Base-by-base conservation (phyloP, 352 stramenopile species). In the Aphanomyces stellatus region DNA sequence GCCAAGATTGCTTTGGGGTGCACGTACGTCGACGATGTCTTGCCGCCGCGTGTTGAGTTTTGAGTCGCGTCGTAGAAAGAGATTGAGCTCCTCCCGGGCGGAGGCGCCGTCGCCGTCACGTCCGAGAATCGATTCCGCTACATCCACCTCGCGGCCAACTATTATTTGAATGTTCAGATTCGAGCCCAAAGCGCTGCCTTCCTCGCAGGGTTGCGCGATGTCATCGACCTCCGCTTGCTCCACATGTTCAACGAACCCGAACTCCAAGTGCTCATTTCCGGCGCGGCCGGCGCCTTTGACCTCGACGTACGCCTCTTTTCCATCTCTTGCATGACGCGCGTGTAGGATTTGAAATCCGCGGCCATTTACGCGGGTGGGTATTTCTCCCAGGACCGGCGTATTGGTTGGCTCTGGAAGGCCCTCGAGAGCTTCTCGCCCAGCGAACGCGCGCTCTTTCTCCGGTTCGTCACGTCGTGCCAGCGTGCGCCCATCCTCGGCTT, bases 171-270 rank as follows among this genome's bases (percentile, higher is more conserved):
- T 77, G 80, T 91, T 46, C 78, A 95, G 57, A 92, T 89, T 33
- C 74, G 88, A 40, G 80, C 88, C n/a, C 93, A 98, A 76, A 92
- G 88, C 28, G 77, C 96, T 68, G 95, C 95, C 3, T 98, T 99
- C 66, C 87, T 90, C 5, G 72, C 82, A 24, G 96, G 96, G 2
- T 69, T 99, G 5, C 91, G 80, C 48, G 88, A 98, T 59, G 86
- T 98, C 28, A 96, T 99, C 62, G 85, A 98, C 67, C 72, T 82
- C 33, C 78, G 75, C 6, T 98, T 92, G 90, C 79, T 98, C 7
- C 78, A 88, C 69, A 85, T 98, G 64, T 99, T 99, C 75, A 98
- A 97, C 55, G 88, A 98, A 69, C 92, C 93, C 2, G 96, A 99
- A 73, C 76, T 98, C 5, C 95, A 99, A 74, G 86, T 96, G 67